phyloP scores from a whole-genome alignment of 805 yeast species.

The Metschnikowia lochheadii region DNA sequence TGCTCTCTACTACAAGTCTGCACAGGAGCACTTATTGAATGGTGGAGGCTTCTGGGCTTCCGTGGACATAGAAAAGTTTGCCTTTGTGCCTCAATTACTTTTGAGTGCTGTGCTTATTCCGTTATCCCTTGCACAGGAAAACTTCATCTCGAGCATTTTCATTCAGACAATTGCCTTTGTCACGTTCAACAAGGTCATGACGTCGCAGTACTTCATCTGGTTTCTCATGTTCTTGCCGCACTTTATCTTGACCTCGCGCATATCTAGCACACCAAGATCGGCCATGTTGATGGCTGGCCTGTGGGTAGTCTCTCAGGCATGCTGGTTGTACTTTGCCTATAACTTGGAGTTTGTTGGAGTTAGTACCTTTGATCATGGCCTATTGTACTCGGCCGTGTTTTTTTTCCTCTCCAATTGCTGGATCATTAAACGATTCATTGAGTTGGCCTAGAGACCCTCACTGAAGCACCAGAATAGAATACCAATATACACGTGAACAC shows the following conservation, averaged over 20 bases:
- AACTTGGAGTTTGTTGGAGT: conserved; percentile 74
- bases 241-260: conserved; percentile 46
- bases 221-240: conserved; percentile 81
- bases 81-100: conserved; percentile 79
- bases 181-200: conserved; percentile 56
- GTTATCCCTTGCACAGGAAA: conserved; percentile 28
- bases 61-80: conserved; percentile 47
- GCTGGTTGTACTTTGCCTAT: conserved; percentile 79
- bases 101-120: conserved; percentile 62
- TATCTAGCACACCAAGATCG: conserved; percentile 14
- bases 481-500: too few species aligned
- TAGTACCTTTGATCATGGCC: conserved; percentile 55
- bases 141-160: conserved; percentile 33
- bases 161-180: conserved; percentile 44
- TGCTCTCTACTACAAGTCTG: conserved; percentile 60
- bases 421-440: conserved; percentile 54
- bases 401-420: conserved; percentile 64
- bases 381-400: conserved; percentile 50
- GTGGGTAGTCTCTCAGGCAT: conserved; percentile 71
- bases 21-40: conserved; percentile 9
- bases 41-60: background rate
- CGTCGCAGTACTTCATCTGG: conserved; percentile 97
- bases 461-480: too few species aligned
- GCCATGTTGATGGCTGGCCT: conserved; percentile 42
- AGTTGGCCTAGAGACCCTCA: conserved; percentile 7